Evolutionary conservation across 164 flowering plant species (phyloP).

Genomic region (Berberis vulgaris): DNA sequence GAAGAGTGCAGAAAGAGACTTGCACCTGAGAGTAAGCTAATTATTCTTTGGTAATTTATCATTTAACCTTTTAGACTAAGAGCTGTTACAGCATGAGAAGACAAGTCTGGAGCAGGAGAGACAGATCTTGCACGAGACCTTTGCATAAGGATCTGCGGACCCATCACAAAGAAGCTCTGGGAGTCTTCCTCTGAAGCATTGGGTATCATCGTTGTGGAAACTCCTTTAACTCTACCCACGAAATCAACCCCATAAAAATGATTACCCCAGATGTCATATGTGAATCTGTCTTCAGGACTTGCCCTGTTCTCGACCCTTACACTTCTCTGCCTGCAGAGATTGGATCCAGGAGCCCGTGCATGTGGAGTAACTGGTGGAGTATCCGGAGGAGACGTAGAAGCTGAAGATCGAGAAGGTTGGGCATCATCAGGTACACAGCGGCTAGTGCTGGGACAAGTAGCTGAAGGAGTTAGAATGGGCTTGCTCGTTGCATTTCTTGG

Average conservation of each 20-base stretch:
- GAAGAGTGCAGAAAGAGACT: not conserved
- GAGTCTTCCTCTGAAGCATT: constrained; percentile 31
- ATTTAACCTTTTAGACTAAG: constrained; percentile 32
- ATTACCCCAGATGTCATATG: constrained; percentile 87
- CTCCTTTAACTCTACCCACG: constrained; percentile 19
- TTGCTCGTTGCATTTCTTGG: constrained; percentile 19
- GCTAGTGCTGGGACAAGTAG: constrained; percentile 46
- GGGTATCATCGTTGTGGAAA: constrained; percentile 16
- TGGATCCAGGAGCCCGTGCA: constrained; percentile 90
- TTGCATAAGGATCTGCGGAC: constrained; percentile 47
- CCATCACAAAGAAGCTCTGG: constrained; percentile 65
- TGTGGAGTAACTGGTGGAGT: constrained; percentile 31
- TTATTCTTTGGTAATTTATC: constrained; percentile 17
- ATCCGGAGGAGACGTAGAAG: constrained; percentile 25
- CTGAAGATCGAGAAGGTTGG: constrained; percentile 18
- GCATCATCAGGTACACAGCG: constrained; percentile 15
- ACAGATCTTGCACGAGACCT: constrained; percentile 24
- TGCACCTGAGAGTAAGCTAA: constrained; percentile 4
- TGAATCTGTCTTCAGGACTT: constrained; percentile 26
- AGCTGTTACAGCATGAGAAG: constrained; percentile 35
- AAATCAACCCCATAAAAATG: constrained; percentile 50
- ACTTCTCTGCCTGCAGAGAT: constrained; percentile 24
- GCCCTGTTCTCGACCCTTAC: constrained; percentile 22
- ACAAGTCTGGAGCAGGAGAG: constrained; percentile 11
- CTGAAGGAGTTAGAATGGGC: constrained; percentile 47